These are phyloP conservation scores for Xylariomycetidae sp. DNA, from an alignment of 2,329 filamentous ascomycete genomes.

Conservation along the genomic window DNA sequence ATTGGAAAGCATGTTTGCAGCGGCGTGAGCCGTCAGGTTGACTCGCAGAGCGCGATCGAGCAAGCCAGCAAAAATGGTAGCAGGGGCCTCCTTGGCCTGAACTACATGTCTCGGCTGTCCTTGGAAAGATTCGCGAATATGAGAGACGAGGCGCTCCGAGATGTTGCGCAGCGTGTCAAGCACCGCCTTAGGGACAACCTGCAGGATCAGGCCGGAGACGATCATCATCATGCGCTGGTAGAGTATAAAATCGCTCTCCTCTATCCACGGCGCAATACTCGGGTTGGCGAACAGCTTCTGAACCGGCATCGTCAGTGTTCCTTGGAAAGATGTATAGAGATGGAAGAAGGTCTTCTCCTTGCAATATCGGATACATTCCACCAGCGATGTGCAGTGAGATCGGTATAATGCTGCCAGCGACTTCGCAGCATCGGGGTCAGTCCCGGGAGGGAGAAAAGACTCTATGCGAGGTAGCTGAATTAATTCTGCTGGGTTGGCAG, in stretches of 20 bases:
- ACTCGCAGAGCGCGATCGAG: conserved; percentile 84
- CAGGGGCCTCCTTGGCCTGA: conserved; percentile 80
- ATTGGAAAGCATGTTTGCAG: conserved; percentile 86
- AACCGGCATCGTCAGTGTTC: conserved; percentile 92
- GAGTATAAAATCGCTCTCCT: conserved; percentile 90
- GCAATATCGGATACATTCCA: conserved; percentile 93
- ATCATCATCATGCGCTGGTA: conserved; percentile 97
- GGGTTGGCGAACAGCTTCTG: conserved; percentile 85
- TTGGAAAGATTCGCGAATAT: conserved; percentile 82
- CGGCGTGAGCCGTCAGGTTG: conserved; percentile 89
- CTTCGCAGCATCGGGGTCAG: conserved; percentile 81
- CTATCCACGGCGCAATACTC: conserved; percentile 84
- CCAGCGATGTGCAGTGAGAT: conserved; percentile 89
- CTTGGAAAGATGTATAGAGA: conserved; percentile 90
- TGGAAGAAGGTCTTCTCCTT: conserved; percentile 97
- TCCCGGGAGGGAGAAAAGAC: conserved; percentile 72
- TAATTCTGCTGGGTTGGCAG: conserved; percentile 60
- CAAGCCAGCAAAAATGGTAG: conserved; percentile 80
- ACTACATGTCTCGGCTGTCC: conserved; percentile 82
- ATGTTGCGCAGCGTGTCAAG: conserved; percentile 85
- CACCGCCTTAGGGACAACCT: conserved; percentile 85
- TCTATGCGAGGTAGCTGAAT: conserved; percentile 83
- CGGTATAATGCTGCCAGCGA: conserved; percentile 84
- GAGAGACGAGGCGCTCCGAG: conserved; percentile 71
- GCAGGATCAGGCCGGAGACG: conserved; percentile 79